Conservation (phyloP, 768 basidiomycete species). For the Neoboletus subvelutipes region DNA sequence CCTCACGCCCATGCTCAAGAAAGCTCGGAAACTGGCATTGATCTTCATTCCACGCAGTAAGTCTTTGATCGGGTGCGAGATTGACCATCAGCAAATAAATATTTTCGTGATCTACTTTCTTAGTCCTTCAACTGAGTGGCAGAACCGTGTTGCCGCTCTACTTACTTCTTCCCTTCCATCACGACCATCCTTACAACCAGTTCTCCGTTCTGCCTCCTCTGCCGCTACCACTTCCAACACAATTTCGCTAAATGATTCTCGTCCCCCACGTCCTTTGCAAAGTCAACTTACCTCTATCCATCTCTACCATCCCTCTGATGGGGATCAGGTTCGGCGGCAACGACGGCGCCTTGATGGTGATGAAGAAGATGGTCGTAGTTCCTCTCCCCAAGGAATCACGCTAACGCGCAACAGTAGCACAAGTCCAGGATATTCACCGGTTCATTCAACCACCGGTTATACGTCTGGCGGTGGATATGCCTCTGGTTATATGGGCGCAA, state of each 20-base stretch:
- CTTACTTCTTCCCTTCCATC: constrained; percentile 24
- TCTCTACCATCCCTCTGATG: constrained; percentile 11
- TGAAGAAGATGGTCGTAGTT: background rate
- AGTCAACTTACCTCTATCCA: constrained; percentile 15
- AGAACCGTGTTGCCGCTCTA: constrained; percentile 53
- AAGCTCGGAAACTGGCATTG: constrained; percentile 23
- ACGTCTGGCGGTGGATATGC: constrained; percentile 20
- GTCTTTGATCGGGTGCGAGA: constrained; percentile 22
- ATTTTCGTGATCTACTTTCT: constrained; percentile 8
- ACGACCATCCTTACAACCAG: background rate
- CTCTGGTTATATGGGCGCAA: constrained; percentile 28
- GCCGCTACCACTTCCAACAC: constrained; percentile 1
- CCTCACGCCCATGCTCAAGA: constrained; percentile 23
- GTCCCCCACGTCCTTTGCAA: constrained; percentile 1
- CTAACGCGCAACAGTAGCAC: constrained; percentile 16
- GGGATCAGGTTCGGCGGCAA: constrained; percentile 44
- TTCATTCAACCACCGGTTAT: constrained; percentile 9
- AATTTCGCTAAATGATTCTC: constrained; percentile 16
- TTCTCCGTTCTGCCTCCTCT: background rate
- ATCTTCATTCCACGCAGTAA: constrained; percentile 64
- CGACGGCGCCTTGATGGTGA: constrained; percentile 44
- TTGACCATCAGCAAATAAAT: background rate
- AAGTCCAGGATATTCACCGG: constrained; percentile 20
- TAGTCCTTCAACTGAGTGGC: constrained; percentile 84
- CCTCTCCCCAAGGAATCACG: constrained; percentile 9